Conservation (phyloP, 2,329 filamentous ascomycete species). For the Xylaria sp. region DNA sequence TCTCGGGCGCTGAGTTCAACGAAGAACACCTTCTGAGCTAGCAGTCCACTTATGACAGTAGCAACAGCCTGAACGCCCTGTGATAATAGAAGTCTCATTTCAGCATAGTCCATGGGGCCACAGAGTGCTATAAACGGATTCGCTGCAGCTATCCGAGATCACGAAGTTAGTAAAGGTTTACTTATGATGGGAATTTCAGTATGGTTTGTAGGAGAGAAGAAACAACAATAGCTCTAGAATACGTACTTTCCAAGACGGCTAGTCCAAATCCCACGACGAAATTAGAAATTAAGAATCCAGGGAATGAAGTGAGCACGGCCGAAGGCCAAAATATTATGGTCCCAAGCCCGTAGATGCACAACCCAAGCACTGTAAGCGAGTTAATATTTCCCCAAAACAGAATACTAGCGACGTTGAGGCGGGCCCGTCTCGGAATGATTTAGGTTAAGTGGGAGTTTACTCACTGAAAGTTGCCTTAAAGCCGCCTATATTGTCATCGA, state of each 20-base stretch:
- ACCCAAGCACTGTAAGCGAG: slow-evolving; percentile 65
- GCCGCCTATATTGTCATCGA: slow-evolving; percentile 64
- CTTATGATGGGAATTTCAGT: too few species aligned
- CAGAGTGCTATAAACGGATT: slow-evolving; percentile 80
- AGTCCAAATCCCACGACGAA: slow-evolving; percentile 83
- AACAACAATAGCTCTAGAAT: not conserved
- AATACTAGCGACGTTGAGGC: not conserved
- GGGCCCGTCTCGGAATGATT: not conserved
- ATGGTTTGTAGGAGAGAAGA: not conserved
- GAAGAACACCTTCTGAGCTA: slow-evolving; percentile 82
- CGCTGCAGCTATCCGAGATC: slow-evolving; percentile 64
- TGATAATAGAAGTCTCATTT: slow-evolving; percentile 78
- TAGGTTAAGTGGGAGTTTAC: not conserved
- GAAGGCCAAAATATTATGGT: slow-evolving; percentile 91
- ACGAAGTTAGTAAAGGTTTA: slow-evolving; percentile 18
- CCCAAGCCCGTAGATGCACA: slow-evolving; percentile 78
- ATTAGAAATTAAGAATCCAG: slow-evolving; percentile 79
- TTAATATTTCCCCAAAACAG: slow-evolving; percentile 20
- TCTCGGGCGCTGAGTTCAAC: slow-evolving; percentile 59
- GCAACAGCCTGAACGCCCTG: slow-evolving; percentile 83
- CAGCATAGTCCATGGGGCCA: slow-evolving; percentile 77
- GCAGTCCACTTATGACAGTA: slow-evolving; percentile 75
- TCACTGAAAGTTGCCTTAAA: slow-evolving; percentile 80
- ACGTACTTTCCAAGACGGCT: slow-evolving; percentile 73
- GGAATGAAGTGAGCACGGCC: slow-evolving; percentile 77